Evolutionary conservation across 805 yeast species (phyloP).

Genomic region (Brettanomyces sp.): DNA sequence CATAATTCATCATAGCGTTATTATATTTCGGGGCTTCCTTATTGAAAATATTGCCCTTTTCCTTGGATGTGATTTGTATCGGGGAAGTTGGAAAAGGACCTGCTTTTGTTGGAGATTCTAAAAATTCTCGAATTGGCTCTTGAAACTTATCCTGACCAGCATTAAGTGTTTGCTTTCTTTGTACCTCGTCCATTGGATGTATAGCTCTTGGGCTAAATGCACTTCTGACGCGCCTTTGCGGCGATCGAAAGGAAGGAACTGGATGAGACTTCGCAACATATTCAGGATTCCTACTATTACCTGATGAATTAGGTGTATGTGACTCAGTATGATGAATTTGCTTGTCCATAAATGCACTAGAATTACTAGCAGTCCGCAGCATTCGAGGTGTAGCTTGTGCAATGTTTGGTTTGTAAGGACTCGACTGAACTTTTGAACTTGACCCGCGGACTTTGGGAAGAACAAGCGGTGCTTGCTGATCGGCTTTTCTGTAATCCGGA

Average conservation of each 20-base stretch:
- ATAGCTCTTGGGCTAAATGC: constrained; percentile 4
- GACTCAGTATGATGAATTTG: constrained; percentile 6
- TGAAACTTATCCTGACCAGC: too few relatives aligned
- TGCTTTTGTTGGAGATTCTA: too few relatives aligned
- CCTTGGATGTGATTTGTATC: too few relatives aligned
- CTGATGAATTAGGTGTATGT: neutral
- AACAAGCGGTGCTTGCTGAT: constrained; percentile 2
- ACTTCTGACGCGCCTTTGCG: neutral
- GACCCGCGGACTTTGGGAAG: constrained; percentile 17
- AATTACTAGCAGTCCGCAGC: constrained; percentile 45
- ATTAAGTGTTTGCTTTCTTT: constrained; percentile 6
- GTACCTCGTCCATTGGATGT: constrained; percentile 8
- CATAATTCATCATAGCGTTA: too few relatives aligned
- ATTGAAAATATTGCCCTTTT: too few relatives aligned
- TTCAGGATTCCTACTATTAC: neutral
- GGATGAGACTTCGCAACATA: too few relatives aligned
- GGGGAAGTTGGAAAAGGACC: too few relatives aligned
- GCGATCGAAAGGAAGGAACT: too few relatives aligned
- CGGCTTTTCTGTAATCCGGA: too few relatives aligned
- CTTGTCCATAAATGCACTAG: constrained; percentile 12
- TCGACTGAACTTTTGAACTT: constrained; percentile 11
- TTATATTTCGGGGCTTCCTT: too few relatives aligned
- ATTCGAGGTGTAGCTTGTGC: constrained; percentile 64
- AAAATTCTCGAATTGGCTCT: too few relatives aligned
- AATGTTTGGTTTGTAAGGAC: constrained; percentile 24